phyloP scores from a whole-genome alignment of 805 yeast genomes.

The Spathaspora arborariae region DNA sequence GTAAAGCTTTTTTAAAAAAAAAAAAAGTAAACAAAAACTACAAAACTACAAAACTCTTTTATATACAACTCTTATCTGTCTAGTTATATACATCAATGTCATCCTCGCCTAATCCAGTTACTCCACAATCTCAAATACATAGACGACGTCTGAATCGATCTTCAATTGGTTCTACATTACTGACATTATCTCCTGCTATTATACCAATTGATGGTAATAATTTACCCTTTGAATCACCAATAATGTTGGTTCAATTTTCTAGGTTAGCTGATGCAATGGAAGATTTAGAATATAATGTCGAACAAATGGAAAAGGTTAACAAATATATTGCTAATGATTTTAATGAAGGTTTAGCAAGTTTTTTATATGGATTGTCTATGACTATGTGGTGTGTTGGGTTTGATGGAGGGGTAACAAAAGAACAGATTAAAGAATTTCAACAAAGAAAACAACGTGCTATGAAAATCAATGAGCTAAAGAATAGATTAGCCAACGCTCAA shows the following conservation, averaged over 20 bases:
- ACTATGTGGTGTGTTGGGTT: constrained; percentile 89
- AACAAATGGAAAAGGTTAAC: constrained; percentile 56
- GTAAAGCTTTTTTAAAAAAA: background rate
- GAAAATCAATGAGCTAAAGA: constrained; percentile 21
- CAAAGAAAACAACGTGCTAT: constrained; percentile 17
- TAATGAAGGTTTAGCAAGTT: constrained; percentile 75
- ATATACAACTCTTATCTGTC: too few relatives aligned
- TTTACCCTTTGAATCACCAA: constrained; percentile 40
- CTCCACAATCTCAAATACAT: constrained; percentile 1
- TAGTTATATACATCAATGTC: background rate
- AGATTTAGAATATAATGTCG: constrained; percentile 57
- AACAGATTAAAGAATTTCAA: constrained; percentile 29
- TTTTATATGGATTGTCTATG: constrained; percentile 74
- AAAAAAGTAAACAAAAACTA: constrained; percentile 1
- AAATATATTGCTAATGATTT: constrained; percentile 54
- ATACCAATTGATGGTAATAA: constrained; percentile 38
- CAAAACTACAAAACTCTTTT: background rate
- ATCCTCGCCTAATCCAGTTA: background rate
- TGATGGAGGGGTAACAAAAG: constrained; percentile 36
- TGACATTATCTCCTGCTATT: constrained; percentile 43
- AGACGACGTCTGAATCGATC: constrained; percentile 25
- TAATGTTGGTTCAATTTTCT: constrained; percentile 38
- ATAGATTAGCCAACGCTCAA: constrained; percentile 10
- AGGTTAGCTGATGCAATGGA: constrained; percentile 46
- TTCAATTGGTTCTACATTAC: constrained; percentile 34